A percentile compares a stretch with the other conserved stretches of the same genome.
Conservation (phyloP, 2,329 filamentous ascomycete genomes). For the Albifimbria verrucaria region DNA sequence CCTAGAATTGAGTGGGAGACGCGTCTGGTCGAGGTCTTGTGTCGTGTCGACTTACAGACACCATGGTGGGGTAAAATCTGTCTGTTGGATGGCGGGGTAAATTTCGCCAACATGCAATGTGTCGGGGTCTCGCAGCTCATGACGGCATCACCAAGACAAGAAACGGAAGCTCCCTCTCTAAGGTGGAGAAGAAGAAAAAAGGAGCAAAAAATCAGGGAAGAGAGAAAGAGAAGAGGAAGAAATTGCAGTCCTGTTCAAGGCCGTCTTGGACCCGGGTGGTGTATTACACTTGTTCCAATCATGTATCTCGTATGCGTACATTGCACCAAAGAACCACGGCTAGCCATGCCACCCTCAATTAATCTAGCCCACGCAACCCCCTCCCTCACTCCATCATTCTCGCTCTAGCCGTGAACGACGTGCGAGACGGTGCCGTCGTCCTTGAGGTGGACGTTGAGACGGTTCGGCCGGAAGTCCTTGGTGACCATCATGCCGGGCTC, state of each 20-base stretch:
- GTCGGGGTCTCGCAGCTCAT: background rate
- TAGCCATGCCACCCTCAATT: background rate
- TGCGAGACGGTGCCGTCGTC: conserved; percentile 60
- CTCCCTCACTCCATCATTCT: background rate
- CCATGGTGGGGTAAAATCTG: conserved; percentile 7
- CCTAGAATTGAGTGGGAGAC: conserved; percentile 3
- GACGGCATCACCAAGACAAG: background rate
- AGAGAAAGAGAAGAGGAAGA: background rate
- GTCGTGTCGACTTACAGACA: background rate
- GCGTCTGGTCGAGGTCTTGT: background rate
- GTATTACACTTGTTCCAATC: background rate
- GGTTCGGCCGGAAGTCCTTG: conserved; percentile 50
- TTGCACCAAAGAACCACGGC: background rate
- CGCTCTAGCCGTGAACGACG: conserved; percentile 49
- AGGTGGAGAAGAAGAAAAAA: background rate
- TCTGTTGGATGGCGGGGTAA: conserved; percentile 21
- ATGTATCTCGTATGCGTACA: conserved; percentile 5
- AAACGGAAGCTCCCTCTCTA: no score
- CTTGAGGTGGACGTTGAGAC: conserved; percentile 58
- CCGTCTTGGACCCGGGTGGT: background rate
- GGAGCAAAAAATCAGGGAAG: background rate
- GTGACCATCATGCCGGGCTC: conserved; percentile 55
- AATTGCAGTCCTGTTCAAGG: background rate
- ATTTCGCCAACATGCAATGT: conserved; percentile 11
- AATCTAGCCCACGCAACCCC: background rate